Conservation (phyloP, 1,139 yeast genomes). For the Barnettozyma hawaiiensis region DNA sequence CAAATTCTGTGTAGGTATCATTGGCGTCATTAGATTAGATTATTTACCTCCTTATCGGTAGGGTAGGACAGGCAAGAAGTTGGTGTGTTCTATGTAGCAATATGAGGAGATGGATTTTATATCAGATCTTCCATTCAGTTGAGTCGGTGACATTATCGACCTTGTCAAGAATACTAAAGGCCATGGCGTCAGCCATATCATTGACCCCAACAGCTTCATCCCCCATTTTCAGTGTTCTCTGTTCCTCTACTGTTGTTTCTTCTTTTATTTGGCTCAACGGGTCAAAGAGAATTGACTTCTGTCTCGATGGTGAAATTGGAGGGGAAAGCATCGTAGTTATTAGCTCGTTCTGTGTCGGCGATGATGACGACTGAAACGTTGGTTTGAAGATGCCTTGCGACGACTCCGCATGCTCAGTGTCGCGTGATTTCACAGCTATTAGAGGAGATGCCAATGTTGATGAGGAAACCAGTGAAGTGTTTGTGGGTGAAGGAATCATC, state of each 20-base stretch:
- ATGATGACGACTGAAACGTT: background rate
- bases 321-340: conserved; percentile 8
- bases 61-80: too few relatives aligned
- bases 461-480: background rate
- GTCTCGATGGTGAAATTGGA: conserved; percentile 14
- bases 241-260: background rate
- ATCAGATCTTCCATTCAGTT: conserved; percentile 22
- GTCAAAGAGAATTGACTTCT: conserved; percentile 11
- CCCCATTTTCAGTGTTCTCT: background rate
- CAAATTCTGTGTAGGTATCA: conserved; percentile 1
- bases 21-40: conserved; percentile 9
- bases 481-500: background rate
- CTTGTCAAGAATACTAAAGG: conserved; percentile 26
- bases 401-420: background rate
- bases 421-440: background rate
- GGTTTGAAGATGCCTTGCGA: background rate
- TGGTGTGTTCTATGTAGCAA: background rate
- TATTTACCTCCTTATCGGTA: too few relatives aligned
- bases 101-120: background rate
- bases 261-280: conserved; percentile 11
- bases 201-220: conserved; percentile 13
- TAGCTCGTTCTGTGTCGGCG: background rate
- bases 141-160: conserved; percentile 18
- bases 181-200: conserved; percentile 29
- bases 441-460: background rate